These are phyloP conservation scores for Penicillium sp. DNA, from an alignment of 2,329 filamentous ascomycete species.

Conservation along the genomic window DNA sequence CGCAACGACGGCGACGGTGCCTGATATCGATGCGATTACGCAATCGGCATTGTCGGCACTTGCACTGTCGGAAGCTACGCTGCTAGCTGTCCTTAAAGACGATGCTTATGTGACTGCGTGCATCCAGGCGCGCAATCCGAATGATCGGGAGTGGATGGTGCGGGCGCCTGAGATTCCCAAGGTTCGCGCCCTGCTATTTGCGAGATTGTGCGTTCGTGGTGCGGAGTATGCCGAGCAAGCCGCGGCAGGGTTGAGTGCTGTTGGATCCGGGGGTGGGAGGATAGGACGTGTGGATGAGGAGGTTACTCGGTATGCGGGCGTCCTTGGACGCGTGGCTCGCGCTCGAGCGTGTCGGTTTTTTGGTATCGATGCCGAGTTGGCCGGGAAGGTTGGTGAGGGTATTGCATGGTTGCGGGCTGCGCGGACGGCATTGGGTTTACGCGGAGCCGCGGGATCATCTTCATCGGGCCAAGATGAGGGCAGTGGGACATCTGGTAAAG, in stretches of 20 bases:
- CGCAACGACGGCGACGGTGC: constrained; percentile 26
- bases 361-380: constrained; percentile 84
- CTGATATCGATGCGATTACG: constrained; percentile 55
- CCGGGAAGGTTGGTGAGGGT: constrained; percentile 79
- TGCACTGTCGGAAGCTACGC: constrained; percentile 83
- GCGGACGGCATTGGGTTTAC: constrained; percentile 74
- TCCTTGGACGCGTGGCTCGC: constrained; percentile 74
- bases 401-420: constrained; percentile 87
- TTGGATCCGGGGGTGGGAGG: constrained; percentile 35
- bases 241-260: constrained; percentile 55
- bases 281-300: constrained; percentile 62
- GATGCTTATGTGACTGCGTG: constrained; percentile 88
- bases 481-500: constrained; percentile 20
- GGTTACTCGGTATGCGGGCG: constrained; percentile 74
- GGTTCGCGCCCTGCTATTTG: constrained; percentile 86
- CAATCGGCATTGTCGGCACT: constrained; percentile 59
- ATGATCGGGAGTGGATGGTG: constrained; percentile 96
- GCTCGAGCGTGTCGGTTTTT: constrained; percentile 91
- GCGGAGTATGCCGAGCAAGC: constrained; percentile 85
- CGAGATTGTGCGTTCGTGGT: constrained; percentile 83
- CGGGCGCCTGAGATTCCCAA: constrained; percentile 85
- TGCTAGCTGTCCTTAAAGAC: constrained; percentile 89
- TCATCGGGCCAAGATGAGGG: constrained; percentile 12
- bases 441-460: constrained; percentile 41
- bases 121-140: constrained; percentile 78